Percentiles rank a stretch among this genome's conserved stretches.
phyloP scores from a whole-genome alignment of 176 grass and related monocot species.

The Eleusine indica region DNA sequence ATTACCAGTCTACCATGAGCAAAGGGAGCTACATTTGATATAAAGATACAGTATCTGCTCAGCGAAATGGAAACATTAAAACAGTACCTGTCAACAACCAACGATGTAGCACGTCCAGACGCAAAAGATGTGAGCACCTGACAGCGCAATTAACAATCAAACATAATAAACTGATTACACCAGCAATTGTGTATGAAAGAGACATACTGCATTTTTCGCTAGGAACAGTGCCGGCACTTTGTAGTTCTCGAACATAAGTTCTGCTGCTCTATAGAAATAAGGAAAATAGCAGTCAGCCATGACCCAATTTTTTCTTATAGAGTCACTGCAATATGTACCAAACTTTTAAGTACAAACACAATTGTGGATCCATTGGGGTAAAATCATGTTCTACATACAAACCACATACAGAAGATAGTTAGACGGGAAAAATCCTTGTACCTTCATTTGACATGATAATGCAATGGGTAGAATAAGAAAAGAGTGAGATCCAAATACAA shows the following conservation, averaged over 20 bases:
- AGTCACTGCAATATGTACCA: not conserved
- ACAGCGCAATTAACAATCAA: slow-evolving; percentile 39
- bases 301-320: not conserved
- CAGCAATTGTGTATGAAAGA: slow-evolving; percentile 36
- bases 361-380: not conserved
- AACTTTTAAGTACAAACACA: not conserved
- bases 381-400: not conserved
- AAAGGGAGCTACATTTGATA: slow-evolving; percentile 9
- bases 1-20: slow-evolving; percentile 20
- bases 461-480: not conserved
- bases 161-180: slow-evolving; percentile 41
- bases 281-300: slow-evolving; percentile 43
- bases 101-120: slow-evolving; percentile 92
- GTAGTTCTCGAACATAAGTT: slow-evolving; percentile 99
- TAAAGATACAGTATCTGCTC: slow-evolving; percentile 2
- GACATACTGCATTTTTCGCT: slow-evolving; percentile 96
- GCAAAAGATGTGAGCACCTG: slow-evolving; percentile 99
- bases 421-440: not conserved
- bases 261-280: slow-evolving; percentile 70
- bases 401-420: not conserved
- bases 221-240: slow-evolving; percentile 97
- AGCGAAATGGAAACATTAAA: slow-evolving; percentile 15
- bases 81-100: slow-evolving; percentile 95
- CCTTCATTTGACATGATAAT: not conserved
- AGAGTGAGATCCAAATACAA: not conserved